Evolutionary conservation across 2,329 filamentous ascomycete species (phyloP).

Genomic region (Pseudomassariella vexata): DNA sequence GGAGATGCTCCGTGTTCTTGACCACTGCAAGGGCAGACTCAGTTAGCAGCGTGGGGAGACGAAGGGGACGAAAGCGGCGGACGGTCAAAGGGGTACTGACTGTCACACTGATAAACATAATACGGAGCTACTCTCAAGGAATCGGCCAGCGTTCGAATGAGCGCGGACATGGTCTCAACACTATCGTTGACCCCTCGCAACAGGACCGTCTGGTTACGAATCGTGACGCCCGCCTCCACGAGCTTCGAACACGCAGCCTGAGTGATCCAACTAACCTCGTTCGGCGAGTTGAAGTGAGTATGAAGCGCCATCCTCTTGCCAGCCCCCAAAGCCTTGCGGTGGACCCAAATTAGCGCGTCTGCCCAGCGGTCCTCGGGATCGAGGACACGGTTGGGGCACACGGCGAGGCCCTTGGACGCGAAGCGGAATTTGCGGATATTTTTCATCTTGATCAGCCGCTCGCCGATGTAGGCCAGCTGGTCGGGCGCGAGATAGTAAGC

Average conservation of each 20-base stretch:
- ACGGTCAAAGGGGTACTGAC: too few species aligned
- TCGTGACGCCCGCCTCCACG: slow-evolving; percentile 43
- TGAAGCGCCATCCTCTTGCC: slow-evolving; percentile 58
- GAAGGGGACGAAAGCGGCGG: too few species aligned
- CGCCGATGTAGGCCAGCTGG: slow-evolving; percentile 46
- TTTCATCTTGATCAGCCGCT: slow-evolving; percentile 48
- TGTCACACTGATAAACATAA: slow-evolving; percentile 62
- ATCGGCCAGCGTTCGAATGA: slow-evolving; percentile 49
- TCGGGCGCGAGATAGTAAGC: slow-evolving; percentile 50
- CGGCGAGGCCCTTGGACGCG: slow-evolving; percentile 56
- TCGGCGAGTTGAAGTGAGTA: slow-evolving; percentile 60
- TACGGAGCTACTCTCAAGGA: slow-evolving; percentile 54
- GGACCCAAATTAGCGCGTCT: slow-evolving; percentile 43
- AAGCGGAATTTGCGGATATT: slow-evolving; percentile 56
- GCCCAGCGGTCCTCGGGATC: slow-evolving; percentile 49
- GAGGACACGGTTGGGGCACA: slow-evolving; percentile 50
- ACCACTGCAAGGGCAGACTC: too few species aligned
- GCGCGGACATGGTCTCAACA: slow-evolving; percentile 41
- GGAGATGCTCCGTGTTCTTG: slow-evolving; percentile 52
- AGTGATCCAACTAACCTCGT: slow-evolving; percentile 57
- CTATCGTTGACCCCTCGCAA: slow-evolving; percentile 55
- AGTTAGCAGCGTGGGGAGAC: too few species aligned
- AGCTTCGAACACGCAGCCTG: slow-evolving; percentile 43
- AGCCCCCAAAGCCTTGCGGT: slow-evolving; percentile 40
- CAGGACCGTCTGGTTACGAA: slow-evolving; percentile 57